A percentile compares a stretch with the other conserved stretches of the same genome.
These are phyloP conservation scores for Suhomyces canberraensis DNA, from an alignment of 805 yeast genomes.

Conservation along the genomic window DNA sequence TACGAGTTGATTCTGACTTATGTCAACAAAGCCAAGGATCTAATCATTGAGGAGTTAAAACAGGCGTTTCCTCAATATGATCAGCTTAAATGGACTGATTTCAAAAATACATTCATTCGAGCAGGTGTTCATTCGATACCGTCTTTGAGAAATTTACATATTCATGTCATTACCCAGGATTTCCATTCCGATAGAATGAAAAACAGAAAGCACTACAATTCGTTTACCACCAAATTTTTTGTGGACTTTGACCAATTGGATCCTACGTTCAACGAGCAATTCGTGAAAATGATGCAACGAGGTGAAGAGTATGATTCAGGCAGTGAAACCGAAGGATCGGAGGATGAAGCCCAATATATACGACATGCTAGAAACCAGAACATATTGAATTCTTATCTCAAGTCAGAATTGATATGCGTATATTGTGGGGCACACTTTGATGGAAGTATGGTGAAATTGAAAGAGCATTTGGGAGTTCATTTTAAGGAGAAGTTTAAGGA, in stretches of 20 bases:
- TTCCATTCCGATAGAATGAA: conserved; percentile 53
- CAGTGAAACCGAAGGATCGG: neutral
- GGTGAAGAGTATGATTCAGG: conserved; percentile 8
- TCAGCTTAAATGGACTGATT: conserved; percentile 10
- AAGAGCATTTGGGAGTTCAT: conserved; percentile 26
- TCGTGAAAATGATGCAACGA: conserved; percentile 1
- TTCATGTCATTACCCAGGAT: conserved; percentile 71
- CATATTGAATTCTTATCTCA: conserved; percentile 7
- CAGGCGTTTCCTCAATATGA: conserved; percentile 12
- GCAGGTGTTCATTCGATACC: conserved; percentile 73
- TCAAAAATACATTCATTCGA: conserved; percentile 31
- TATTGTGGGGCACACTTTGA: conserved; percentile 26
- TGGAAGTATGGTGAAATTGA: conserved; percentile 21
- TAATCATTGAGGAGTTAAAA: conserved; percentile 20
- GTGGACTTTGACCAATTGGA: conserved; percentile 48
- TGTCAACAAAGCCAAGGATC: conserved; percentile 33
- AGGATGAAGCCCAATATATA: conserved; percentile 1
- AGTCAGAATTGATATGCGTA: conserved; percentile 15
- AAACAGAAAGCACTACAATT: conserved; percentile 63
- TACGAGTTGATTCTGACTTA: conserved; percentile 27
- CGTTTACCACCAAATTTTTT: conserved; percentile 66
- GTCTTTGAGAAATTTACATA: conserved; percentile 64
- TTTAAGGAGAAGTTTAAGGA: conserved; percentile 14
- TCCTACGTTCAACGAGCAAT: conserved; percentile 13
- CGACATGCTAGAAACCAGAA: conserved; percentile 7